These are phyloP conservation scores for Psilocybe azurescens DNA, from an alignment of 768 basidiomycete species.

Conservation along the genomic window DNA sequence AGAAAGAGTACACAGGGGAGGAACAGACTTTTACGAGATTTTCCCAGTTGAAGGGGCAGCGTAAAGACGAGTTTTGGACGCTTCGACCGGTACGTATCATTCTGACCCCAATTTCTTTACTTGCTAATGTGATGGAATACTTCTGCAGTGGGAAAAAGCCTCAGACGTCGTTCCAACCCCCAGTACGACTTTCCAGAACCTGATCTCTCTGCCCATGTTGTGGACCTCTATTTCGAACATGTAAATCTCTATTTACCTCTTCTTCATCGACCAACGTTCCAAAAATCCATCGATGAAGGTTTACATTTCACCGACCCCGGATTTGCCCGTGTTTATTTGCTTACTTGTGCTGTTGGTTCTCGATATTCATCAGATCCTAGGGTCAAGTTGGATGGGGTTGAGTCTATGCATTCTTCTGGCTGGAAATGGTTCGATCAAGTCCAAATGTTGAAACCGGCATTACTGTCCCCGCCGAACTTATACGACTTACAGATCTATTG, in stretches of 20 bases:
- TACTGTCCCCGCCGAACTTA: conserved; percentile 68
- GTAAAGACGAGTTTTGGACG: conserved; percentile 43
- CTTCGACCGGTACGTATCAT: conserved; percentile 34
- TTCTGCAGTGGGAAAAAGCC: conserved; percentile 43
- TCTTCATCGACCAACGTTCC: conserved; percentile 75
- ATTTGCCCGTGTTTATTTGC: conserved; percentile 66
- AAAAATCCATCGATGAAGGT: conserved; percentile 49
- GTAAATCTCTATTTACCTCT: conserved; percentile 68
- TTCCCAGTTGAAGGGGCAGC: conserved; percentile 6
- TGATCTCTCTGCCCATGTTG: conserved; percentile 54
- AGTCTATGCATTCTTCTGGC: conserved; percentile 51
- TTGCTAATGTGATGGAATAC: neutral
- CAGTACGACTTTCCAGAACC: conserved; percentile 52
- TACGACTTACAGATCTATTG: conserved; percentile 78
- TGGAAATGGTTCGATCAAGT: conserved; percentile 78
- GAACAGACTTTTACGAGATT: conserved; percentile 12
- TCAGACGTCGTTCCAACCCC: conserved; percentile 14
- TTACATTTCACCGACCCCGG: conserved; percentile 52
- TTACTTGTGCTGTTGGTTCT: conserved; percentile 75
- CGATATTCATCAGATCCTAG: conserved; percentile 63
- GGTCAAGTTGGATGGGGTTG: conserved; percentile 46
- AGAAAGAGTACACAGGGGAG: conserved; percentile 57
- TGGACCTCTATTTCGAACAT: conserved; percentile 68
- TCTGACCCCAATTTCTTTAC: neutral
- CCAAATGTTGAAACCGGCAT: conserved; percentile 62